phyloP scores from a whole-genome alignment of 163 green algal genomes.

The Prototheca cutis region DNA sequence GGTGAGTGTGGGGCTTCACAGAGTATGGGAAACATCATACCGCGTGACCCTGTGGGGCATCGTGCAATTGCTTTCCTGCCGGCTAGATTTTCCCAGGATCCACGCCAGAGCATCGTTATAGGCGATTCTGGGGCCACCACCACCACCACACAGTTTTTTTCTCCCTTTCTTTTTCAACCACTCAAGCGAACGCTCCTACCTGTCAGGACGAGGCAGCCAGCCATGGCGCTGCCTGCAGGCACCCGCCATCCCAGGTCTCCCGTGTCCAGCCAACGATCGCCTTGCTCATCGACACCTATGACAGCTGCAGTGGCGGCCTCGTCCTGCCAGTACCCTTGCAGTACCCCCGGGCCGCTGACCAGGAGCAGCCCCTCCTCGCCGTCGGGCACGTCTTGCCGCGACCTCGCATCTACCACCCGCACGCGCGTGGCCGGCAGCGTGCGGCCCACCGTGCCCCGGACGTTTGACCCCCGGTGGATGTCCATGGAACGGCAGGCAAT shows the following conservation, averaged over 20 bases:
- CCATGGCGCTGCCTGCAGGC: slow-evolving; percentile 46
- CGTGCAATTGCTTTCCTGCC: too few relatives aligned
- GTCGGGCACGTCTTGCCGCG: slow-evolving; percentile 44
- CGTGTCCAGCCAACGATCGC: slow-evolving; percentile 66
- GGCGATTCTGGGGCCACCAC: too few relatives aligned
- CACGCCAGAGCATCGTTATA: too few relatives aligned
- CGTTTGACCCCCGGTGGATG: slow-evolving; percentile 38
- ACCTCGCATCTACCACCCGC: slow-evolving; percentile 71
- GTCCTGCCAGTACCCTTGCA: slow-evolving; percentile 63
- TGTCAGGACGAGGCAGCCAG: slow-evolving; percentile 57
- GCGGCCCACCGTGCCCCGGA: slow-evolving; percentile 56
- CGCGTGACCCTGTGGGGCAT: too few relatives aligned
- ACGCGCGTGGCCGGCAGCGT: slow-evolving; percentile 61
- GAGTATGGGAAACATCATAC: too few relatives aligned
- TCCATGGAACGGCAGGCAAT: slow-evolving; percentile 53
- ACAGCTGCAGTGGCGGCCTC: slow-evolving; percentile 30
- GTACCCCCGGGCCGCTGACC: slow-evolving; percentile 62
- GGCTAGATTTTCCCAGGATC: too few relatives aligned
- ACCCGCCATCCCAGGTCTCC: slow-evolving; percentile 69
- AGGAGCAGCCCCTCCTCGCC: slow-evolving; percentile 50
- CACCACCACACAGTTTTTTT: too few relatives aligned
- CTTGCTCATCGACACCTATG: background rate
- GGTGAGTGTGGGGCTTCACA: too few relatives aligned
- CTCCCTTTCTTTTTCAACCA: too few relatives aligned
- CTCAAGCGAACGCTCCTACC: slow-evolving; percentile 3